Conservation (phyloP, 768 basidiomycete species). For the Piloderma croceum region DNA sequence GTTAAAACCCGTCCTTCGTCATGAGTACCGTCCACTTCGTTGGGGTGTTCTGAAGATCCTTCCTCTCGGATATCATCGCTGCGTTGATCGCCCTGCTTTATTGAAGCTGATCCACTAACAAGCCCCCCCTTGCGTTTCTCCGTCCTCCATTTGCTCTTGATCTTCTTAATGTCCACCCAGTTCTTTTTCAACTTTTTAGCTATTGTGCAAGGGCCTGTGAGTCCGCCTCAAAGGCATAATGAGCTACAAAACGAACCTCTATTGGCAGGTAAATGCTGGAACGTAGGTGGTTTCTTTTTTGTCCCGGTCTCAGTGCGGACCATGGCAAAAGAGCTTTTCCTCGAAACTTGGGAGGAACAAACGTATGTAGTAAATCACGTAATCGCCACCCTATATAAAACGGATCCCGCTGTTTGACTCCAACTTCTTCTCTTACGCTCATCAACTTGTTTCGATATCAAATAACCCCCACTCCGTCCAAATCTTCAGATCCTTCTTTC, state of each 20-base stretch:
- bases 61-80: constrained; percentile 5
- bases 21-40: too few species aligned
- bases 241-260: constrained; percentile 43
- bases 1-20: background rate
- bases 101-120: constrained; percentile 9
- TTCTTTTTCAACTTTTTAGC: constrained; percentile 77
- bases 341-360: too few species aligned
- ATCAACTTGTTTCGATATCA: constrained; percentile 28
- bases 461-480: constrained; percentile 43
- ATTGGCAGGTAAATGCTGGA: constrained; percentile 56
- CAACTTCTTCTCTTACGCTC: constrained; percentile 18
- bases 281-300: constrained; percentile 63
- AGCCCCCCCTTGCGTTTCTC: constrained; percentile 53
- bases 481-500: constrained; percentile 36
- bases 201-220: constrained; percentile 26
- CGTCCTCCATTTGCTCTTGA: constrained; percentile 73
- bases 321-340: too few species aligned
- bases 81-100: constrained; percentile 1
- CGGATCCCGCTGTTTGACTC: too few species aligned
- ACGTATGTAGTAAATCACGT: too few species aligned
- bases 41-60: too few species aligned
- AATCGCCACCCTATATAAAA: too few species aligned
- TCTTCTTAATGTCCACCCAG: constrained; percentile 74
- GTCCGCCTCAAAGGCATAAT: constrained; percentile 1
- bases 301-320: too few species aligned